Conservation (phyloP, 2,329 filamentous ascomycete genomes). For the Shiraia bambusicola region DNA sequence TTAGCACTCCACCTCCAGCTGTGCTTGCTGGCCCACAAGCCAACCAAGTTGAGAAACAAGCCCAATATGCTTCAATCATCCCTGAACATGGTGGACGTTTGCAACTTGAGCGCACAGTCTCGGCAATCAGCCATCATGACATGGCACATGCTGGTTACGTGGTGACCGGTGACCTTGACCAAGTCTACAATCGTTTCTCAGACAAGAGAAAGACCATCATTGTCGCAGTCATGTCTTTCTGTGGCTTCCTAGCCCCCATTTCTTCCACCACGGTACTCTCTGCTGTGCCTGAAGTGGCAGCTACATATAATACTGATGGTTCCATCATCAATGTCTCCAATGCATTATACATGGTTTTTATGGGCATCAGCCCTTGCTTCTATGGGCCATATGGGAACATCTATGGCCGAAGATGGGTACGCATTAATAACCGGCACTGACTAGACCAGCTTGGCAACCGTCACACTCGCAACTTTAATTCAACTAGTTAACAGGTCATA, state of each 20-base stretch:
- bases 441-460: constrained; percentile 1
- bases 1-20: constrained; percentile 22
- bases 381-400: constrained; percentile 67
- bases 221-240: constrained; percentile 69
- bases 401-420: constrained; percentile 53
- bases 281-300: constrained; percentile 72
- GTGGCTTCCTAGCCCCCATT: constrained; percentile 73
- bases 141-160: constrained; percentile 32
- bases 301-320: constrained; percentile 64
- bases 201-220: constrained; percentile 65
- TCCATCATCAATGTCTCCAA: constrained; percentile 73
- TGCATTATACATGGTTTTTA: constrained; percentile 72
- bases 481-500: constrained; percentile 15
- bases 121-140: constrained; percentile 35
- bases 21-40: constrained; percentile 13
- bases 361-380: constrained; percentile 64
- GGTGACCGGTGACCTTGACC: constrained; percentile 46
- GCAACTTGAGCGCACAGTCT: constrained; percentile 37
- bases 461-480: not conserved
- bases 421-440: constrained; percentile 15
- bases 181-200: constrained; percentile 66
- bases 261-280: constrained; percentile 72
- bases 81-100: constrained; percentile 21
- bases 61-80: constrained; percentile 32
- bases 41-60: constrained; percentile 28